Percentiles rank a stretch among this genome's conserved stretches.
phyloP scores from a whole-genome alignment of 129 eudicot genomes.

The Gnaphalium uliginosum region DNA sequence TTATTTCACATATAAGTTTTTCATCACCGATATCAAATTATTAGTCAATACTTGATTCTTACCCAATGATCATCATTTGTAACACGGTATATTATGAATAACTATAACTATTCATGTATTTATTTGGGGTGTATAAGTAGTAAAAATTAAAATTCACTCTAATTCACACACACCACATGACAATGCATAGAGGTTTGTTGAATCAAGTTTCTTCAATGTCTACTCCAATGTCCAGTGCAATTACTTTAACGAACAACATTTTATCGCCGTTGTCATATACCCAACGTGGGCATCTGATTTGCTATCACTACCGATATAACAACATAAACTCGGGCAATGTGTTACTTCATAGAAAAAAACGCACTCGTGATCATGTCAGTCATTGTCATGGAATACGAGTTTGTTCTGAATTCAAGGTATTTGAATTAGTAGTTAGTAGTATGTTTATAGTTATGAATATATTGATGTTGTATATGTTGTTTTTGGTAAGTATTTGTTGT shows the following conservation, averaged over 20 bases:
- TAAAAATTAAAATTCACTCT: constrained; percentile 11
- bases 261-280: not conserved
- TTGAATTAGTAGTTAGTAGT: too few species aligned
- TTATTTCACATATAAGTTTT: too few species aligned
- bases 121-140: not conserved
- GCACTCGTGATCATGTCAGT: constrained; percentile 12
- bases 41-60: too few species aligned
- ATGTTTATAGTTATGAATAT: not conserved
- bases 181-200: not conserved
- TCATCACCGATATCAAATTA: too few species aligned
- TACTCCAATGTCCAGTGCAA: constrained; percentile 24
- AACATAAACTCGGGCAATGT: constrained; percentile 25
- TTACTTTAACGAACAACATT: constrained; percentile 10
- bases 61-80: too few species aligned
- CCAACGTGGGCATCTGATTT: not conserved
- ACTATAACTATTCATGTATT: too few species aligned
- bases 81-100: too few species aligned
- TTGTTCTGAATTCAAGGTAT: constrained; percentile 33
- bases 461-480: not conserved
- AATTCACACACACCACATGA: constrained; percentile 26
- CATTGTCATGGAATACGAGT: constrained; percentile 20
- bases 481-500: not conserved
- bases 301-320: constrained; percentile 11
- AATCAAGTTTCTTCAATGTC: constrained; percentile 21
- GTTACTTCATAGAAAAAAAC: not conserved